Evolutionary conservation across 805 yeast genomes (phyloP).

Genomic region (Teunomyces funiuensis): DNA sequence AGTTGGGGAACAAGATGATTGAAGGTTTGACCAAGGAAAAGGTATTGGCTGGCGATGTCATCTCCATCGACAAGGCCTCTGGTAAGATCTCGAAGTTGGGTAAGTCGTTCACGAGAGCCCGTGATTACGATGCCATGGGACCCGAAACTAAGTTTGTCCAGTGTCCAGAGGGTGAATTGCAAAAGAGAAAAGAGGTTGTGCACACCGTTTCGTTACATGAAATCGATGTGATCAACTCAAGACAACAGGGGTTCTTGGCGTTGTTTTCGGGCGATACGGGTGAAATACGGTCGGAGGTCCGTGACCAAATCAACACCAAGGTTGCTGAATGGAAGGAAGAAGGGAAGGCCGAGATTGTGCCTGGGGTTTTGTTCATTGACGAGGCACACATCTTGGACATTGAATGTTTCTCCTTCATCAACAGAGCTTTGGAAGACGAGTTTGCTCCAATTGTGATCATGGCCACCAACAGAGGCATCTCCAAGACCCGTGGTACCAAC

Average conservation of each 20-base stretch:
- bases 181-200: slow-evolving; percentile 90
- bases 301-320: slow-evolving; percentile 94
- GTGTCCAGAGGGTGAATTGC: slow-evolving; percentile 98
- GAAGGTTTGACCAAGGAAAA: slow-evolving; percentile 93
- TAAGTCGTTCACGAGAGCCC: slow-evolving; percentile 90
- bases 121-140: slow-evolving; percentile 98
- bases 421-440: slow-evolving; percentile 94
- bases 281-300: slow-evolving; percentile 91
- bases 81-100: slow-evolving; percentile 95
- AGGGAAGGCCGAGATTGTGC: slow-evolving; percentile 96
- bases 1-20: slow-evolving; percentile 90
- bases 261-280: slow-evolving; percentile 96
- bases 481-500: slow-evolving; percentile 91
- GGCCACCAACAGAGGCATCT: slow-evolving; percentile 96
- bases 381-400: slow-evolving; percentile 98
- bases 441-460: slow-evolving; percentile 95
- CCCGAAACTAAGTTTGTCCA: slow-evolving; percentile 97
- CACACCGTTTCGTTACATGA: slow-evolving; percentile 98
- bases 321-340: slow-evolving; percentile 99
- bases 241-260: slow-evolving; percentile 97
- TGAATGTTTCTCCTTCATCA: slow-evolving; percentile 92
- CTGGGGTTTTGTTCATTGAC: slow-evolving; percentile 96
- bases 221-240: slow-evolving; percentile 94
- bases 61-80: slow-evolving; percentile 90
- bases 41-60: slow-evolving; percentile 95